Base-by-base conservation (phyloP, 768 basidiomycete genomes). In the Suillus weaverae region DNA sequence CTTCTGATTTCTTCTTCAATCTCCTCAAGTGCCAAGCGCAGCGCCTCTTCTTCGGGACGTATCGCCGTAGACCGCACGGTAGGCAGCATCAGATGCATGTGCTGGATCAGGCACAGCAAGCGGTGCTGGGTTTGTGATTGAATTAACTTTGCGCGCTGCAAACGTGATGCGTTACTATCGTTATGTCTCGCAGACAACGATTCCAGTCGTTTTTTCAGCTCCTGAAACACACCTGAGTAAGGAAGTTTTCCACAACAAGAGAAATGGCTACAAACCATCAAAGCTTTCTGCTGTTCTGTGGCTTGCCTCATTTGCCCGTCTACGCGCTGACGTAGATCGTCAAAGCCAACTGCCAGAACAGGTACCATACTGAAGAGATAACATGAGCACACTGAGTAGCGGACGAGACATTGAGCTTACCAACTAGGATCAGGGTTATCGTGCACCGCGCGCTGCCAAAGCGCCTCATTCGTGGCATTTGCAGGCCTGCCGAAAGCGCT, bases 341-440 rank as follows among this genome's bases (percentile, higher is more conserved):
- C 91, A 63, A 94, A 94, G 13, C 94, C 92, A 33, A 89, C 77
- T 1, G 92, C 94, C 35, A 94, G 78, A 7, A 89, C 92, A 1
- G 92, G 91, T 0, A 94, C 90, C 62, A 91, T 81, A 68, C 92
- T 94, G 66, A 38, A 66, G 48, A 59, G 62, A 16, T 50, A 60
- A 41, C 54, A 46, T 11, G 39, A 53, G 33, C 26, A 18, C 30
- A 22, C 44, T 16, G 22, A 63, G 55, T 13, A 61, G 51, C 33
- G 9, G 48, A 44, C 5, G 13, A 46, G 39, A 38, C 51, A 67
- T 66, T 32, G 20, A 16, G 74, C 84, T 66, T 69, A 94, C 92
- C 90, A 88, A 59, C 83, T 85, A 2, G 90, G 84, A 77, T 94
- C 91, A 0, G 94, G 94, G 68, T 94, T 95, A 72, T 94, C 92